Conservation (phyloP, 306 rosid genomes). For the Castanea crenata region DNA sequence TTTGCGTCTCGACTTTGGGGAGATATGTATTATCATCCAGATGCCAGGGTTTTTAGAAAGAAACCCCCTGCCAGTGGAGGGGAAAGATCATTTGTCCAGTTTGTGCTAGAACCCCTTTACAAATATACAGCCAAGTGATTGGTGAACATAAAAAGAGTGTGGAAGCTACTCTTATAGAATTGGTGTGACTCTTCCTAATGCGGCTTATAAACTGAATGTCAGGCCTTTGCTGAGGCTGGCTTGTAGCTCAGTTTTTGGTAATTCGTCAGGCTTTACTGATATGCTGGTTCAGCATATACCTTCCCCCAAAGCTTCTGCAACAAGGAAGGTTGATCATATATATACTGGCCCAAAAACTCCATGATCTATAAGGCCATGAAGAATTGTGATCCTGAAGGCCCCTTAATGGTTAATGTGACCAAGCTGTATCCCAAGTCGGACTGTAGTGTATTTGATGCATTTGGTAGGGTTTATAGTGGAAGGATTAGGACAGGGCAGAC, state of each 20-base stretch:
- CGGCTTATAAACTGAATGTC: conserved; percentile 90
- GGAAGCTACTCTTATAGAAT: conserved; percentile 94
- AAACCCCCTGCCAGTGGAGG: conserved; percentile 89
- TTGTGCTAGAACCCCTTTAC: conserved; percentile 89
- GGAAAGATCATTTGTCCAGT: conserved; percentile 96
- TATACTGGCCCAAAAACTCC: conserved; percentile 88
- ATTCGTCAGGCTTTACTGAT: conserved; percentile 87
- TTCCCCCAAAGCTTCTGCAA: conserved; percentile 83
- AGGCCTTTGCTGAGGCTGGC: conserved; percentile 94
- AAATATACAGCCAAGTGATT: conserved; percentile 94
- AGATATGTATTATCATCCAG: conserved; percentile 79
- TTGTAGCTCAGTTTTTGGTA: conserved; percentile 93
- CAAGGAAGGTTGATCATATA: conserved; percentile 81
- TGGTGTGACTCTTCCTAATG: conserved; percentile 92
- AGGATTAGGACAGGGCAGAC: conserved; percentile 93
- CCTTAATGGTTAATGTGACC: conserved; percentile 90
- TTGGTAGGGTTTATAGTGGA: conserved; percentile 96
- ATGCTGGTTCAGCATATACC: conserved; percentile 96
- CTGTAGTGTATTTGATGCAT: conserved; percentile 97
- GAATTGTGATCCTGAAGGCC: conserved; percentile 84
- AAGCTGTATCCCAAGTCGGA: conserved; percentile 95
- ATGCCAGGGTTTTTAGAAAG: conserved; percentile 71
- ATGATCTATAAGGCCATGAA: conserved; percentile 78
- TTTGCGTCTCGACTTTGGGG: conserved; percentile 98
- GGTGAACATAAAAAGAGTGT: conserved; percentile 99